Conservation (phyloP, 345 rosid species). For the Camelina laxa region DNA sequence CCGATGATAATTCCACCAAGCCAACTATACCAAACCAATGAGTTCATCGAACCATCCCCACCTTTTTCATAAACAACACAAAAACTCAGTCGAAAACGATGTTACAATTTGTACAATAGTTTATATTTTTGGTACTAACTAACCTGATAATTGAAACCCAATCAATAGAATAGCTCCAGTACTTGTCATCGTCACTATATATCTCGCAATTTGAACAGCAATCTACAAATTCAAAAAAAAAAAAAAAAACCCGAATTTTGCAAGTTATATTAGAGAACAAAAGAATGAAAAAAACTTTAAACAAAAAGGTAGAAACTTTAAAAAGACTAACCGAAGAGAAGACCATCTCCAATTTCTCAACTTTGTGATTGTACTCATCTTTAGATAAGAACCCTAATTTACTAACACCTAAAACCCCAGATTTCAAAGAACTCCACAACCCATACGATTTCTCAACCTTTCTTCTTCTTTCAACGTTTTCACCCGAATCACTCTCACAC, state of each 20-base stretch:
- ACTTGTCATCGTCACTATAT: slow-evolving; percentile 90
- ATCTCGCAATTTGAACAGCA: slow-evolving; percentile 89
- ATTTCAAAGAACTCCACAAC: slow-evolving; percentile 51
- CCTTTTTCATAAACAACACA: slow-evolving; percentile 54
- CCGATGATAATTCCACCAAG: slow-evolving; percentile 94
- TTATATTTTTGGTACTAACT: slow-evolving; percentile 17
- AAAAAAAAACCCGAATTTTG: neutral
- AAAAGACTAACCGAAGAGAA: slow-evolving; percentile 58
- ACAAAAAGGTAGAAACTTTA: neutral
- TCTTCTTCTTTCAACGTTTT: slow-evolving; percentile 42
- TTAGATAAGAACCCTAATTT: slow-evolving; percentile 49
- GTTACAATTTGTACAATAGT: neutral
- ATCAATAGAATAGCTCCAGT: slow-evolving; percentile 82
- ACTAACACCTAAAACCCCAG: slow-evolving; percentile 45
- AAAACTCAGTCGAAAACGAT: slow-evolving; percentile 13
- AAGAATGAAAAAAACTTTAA: neutral
- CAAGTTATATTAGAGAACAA: neutral
- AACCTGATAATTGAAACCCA: slow-evolving; percentile 93
- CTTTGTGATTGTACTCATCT: slow-evolving; percentile 51
- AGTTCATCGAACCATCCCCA: slow-evolving; percentile 83
- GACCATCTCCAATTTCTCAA: slow-evolving; percentile 62
- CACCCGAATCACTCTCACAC: slow-evolving; percentile 50
- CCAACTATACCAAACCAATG: slow-evolving; percentile 96
- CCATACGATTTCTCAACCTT: slow-evolving; percentile 48
- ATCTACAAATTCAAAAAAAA: slow-evolving; percentile 44